These are phyloP conservation scores for Paracorniculantispora psalliotae DNA, from an alignment of 2,329 filamentous ascomycete genomes.

Conservation along the genomic window DNA sequence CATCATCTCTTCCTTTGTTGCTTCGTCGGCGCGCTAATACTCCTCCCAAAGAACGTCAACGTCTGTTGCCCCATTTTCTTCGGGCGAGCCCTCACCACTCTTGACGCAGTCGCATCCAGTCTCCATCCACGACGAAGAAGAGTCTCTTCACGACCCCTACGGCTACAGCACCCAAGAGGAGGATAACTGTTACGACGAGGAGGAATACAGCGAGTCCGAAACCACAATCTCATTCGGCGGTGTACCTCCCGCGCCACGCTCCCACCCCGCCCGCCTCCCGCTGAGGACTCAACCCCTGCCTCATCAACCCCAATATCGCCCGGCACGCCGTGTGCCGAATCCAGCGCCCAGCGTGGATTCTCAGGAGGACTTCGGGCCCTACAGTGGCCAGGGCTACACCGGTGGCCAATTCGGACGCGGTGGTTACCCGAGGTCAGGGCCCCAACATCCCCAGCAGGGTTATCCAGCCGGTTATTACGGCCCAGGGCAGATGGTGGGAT, in stretches of 20 bases:
- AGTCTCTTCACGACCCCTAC: slow-evolving; percentile 4
- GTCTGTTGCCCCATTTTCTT: slow-evolving; percentile 9
- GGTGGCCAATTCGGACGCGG: slow-evolving; percentile 15
- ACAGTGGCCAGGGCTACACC: slow-evolving; percentile 34
- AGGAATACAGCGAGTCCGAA: slow-evolving; percentile 9
- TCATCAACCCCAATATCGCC: slow-evolving; percentile 34
- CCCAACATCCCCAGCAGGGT: slow-evolving; percentile 19
- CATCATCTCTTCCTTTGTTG: neutral
- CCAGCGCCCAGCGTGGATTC: slow-evolving; percentile 60
- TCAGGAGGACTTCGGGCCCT: slow-evolving; percentile 54
- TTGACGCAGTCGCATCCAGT: slow-evolving; percentile 1
- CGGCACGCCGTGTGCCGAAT: slow-evolving; percentile 36
- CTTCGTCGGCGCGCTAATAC: slow-evolving; percentile 8
- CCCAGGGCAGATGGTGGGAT: slow-evolving; percentile 37
- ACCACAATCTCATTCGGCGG: neutral
- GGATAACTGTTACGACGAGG: slow-evolving; percentile 9
- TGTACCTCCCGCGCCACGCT: slow-evolving; percentile 14
- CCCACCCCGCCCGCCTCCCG: slow-evolving; percentile 22
- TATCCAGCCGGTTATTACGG: slow-evolving; percentile 26
- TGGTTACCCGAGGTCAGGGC: slow-evolving; percentile 15
- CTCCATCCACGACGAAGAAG: slow-evolving; percentile 1
- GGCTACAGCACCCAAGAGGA: slow-evolving; percentile 10
- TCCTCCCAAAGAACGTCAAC: slow-evolving; percentile 1
- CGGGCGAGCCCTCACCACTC: slow-evolving; percentile 12
- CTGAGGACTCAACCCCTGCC: slow-evolving; percentile 22